Percentiles rank a stretch among this genome's conserved stretches.
Evolutionary conservation across 148 eudicot species (phyloP).

Genomic region (Limonium bicolor): DNA sequence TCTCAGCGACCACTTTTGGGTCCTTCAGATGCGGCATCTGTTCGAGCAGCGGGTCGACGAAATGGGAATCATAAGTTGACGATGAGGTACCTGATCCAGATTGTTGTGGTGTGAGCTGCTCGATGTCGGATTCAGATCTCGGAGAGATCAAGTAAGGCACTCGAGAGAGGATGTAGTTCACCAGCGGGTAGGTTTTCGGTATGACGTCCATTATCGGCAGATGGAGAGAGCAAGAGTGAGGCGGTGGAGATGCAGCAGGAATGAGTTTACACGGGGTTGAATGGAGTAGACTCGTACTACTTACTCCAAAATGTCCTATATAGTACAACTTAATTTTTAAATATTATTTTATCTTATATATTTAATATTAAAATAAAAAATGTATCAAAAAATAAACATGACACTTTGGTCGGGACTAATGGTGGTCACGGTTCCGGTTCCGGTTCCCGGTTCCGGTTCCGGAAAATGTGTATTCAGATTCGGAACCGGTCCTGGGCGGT

Average conservation of each 20-base stretch:
- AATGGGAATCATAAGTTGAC: slow-evolving; percentile 9
- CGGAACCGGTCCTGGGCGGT: no score
- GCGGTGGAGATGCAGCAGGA: background rate
- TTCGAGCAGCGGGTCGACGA: slow-evolving; percentile 9
- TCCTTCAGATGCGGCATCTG: slow-evolving; percentile 1
- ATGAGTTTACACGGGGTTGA: no score
- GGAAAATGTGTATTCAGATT: no score
- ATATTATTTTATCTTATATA: no score
- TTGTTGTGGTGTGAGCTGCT: slow-evolving; percentile 14
- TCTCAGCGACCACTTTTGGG: slow-evolving; percentile 1
- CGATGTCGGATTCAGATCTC: slow-evolving; percentile 46
- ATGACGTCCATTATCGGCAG: background rate
- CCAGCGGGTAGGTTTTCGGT: background rate
- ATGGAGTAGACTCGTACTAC: no score
- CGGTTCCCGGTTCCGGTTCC: no score
- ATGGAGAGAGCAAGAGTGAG: background rate
- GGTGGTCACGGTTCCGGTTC: no score
- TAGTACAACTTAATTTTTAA: no score
- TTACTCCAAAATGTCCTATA: no score
- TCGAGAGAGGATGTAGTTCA: slow-evolving; percentile 2
- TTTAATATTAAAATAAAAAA: no score
- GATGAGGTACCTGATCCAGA: background rate
- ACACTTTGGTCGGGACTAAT: no score
- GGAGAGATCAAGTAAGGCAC: background rate
- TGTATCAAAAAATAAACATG: no score